Base-by-base conservation (phyloP, 805 yeast species). In the Kazachstania bromeliacearum region DNA sequence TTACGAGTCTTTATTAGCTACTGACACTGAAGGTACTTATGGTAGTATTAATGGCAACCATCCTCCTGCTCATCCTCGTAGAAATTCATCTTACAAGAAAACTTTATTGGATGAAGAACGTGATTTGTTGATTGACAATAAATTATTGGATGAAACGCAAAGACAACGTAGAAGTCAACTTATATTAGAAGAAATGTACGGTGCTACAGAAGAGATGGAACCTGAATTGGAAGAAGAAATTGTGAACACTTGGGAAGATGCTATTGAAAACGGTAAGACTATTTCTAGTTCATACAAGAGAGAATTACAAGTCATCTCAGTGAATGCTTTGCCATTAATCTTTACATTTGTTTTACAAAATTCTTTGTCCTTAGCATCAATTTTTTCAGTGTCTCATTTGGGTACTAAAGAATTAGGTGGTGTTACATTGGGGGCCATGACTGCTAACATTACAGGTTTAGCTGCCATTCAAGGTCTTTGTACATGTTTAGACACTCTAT, bases 401-500 rank as follows among this genome's bases (percentile, higher is more conserved):
- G 88, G 89, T 2, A 71, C 75, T 25, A 67, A 69, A 17, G 85
- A 79, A 46, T 63, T 82, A 33, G 89, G 87, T 12, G 89, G 85
- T 22, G 81, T 79, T 5, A 75, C 85, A 12, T 60, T 82, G 33
- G 79, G 83, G 13, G 71, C 82, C 15, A 80, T 81, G 85, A 78
- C 87, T 4, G 82, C 85, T 6, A 81, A 79, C 51, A 79, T 82
- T 36, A 69, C 81, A 3, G 88, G 85, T 2, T 72, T 79, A 42
- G 82, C 85, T 25, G 69, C 80, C 8, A 77, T 82, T 45, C 82
- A 80, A 46, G 92, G 89, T 9, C 69, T 80, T 2, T 75, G 85
- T n/a, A 80, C 92, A 0, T 75, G 85, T 39, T 65, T 82, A 36
- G 89, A 81, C 49, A 82, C 89, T 0, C 65, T 82, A 24, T 75